Percentiles rank a stretch among this genome's conserved stretches.
phyloP scores from a whole-genome alignment of 169 alveolate genomes.

The Plasmodium falciparum region DNA sequence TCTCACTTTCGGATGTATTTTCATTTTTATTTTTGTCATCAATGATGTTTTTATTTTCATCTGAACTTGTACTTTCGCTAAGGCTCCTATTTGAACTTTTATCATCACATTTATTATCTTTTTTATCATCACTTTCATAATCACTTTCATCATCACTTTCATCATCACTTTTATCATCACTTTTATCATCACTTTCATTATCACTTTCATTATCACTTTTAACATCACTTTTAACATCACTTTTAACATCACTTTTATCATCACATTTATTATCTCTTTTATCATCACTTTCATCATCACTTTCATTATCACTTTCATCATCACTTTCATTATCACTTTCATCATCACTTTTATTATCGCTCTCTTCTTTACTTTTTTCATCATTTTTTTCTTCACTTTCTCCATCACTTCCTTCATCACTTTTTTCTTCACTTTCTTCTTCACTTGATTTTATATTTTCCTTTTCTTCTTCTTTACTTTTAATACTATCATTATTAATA shows the following conservation, averaged over 20 bases:
- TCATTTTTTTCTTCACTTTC: background rate
- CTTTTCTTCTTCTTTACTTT: background rate
- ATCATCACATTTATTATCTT: slow-evolving; percentile 12
- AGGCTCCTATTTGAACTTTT: background rate
- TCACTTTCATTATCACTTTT: background rate
- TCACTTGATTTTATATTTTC: background rate
- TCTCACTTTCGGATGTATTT: background rate
- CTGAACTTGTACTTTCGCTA: background rate
- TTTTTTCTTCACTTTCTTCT: background rate
- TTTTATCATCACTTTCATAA: background rate
- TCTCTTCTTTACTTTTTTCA: too few species aligned
- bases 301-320: too few species aligned
- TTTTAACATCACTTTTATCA: too few species aligned
- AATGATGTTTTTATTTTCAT: background rate
- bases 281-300: too few species aligned
- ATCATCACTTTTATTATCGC: too few species aligned
- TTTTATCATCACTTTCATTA: background rate
- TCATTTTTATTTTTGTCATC: background rate
- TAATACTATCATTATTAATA: too few species aligned
- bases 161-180: background rate
- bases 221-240: too few species aligned
- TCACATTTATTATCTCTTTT: too few species aligned
- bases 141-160: background rate
- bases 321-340: too few species aligned
- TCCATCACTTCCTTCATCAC: too few species aligned